Conservation (phyloP, 768 basidiomycete species). For the Lentinula lateritia region DNA sequence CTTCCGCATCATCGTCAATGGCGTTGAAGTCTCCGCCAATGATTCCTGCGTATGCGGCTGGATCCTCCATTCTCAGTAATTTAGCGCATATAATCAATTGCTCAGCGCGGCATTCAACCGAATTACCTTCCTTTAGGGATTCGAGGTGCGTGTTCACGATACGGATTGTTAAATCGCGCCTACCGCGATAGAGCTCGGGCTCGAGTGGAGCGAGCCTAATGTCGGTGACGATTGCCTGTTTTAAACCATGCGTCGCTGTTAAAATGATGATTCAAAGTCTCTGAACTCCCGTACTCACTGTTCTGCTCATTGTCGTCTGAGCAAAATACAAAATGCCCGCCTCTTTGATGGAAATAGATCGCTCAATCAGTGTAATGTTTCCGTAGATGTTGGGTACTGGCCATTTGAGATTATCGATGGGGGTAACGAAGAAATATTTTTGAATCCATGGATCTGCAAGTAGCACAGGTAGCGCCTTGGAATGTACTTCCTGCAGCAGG, state of each 20-base stretch:
- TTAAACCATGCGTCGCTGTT: conserved; percentile 27
- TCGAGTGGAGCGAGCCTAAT: conserved; percentile 37
- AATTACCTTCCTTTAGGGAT: conserved; percentile 42
- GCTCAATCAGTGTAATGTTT: conserved; percentile 65
- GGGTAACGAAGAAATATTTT: conserved; percentile 52
- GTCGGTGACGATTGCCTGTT: conserved; percentile 48
- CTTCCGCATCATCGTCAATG: conserved; percentile 39
- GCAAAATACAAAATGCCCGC: conserved; percentile 30
- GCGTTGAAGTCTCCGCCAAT: conserved; percentile 74
- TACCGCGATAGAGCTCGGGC: conserved; percentile 23
- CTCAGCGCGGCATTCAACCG: conserved; percentile 31
- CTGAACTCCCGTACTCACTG: conserved; percentile 16
- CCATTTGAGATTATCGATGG: conserved; percentile 52
- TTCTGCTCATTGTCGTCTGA: conserved; percentile 31
- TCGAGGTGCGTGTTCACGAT: conserved; percentile 76
- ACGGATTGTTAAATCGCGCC: conserved; percentile 42
- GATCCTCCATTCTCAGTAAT: conserved; percentile 35
- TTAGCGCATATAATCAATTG: conserved; percentile 52
- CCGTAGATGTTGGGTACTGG: conserved; percentile 46
- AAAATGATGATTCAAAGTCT: neutral
- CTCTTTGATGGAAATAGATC: conserved; percentile 40
- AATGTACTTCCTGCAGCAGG: conserved; percentile 64
- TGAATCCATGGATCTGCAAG: conserved; percentile 60
- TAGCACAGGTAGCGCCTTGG: conserved; percentile 37
- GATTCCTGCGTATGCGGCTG: conserved; percentile 49